Evolutionary conservation across 768 basidiomycete genomes (phyloP), one percentile per base, ranked within the genome.

Genomic region (Auricularia sp.): DNA sequence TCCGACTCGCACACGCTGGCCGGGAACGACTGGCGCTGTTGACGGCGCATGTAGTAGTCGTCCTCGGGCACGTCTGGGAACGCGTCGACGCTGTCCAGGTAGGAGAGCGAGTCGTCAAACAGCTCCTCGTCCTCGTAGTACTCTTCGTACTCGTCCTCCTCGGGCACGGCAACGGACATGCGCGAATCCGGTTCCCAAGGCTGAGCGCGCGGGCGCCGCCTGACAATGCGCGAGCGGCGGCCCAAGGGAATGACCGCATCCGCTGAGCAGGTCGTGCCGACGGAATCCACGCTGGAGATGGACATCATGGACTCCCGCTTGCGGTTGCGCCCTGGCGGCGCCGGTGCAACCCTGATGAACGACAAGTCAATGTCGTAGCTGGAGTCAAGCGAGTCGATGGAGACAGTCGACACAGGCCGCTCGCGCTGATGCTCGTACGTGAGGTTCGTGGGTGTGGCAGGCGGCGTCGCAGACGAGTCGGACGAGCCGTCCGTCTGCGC

Each of bases 251-350:
- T 76, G 60, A 87, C 74, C 11, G 82, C 86, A 35, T 87, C 84
- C 1, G 81, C 80, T 3, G 86, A 86, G 47, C 77, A 74, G 39
- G 80, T 81, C 0, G 85, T 84, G 76, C 83, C 76, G 65, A 85
- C 72, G 0, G 86, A 85, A 34, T 80, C 79, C 61, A 87, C 73
- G 67, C 84, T 87, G 58, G 77, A 79, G 61, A 81, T 74, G 3
- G 56, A 59, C 29, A 34, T 34, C 56, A 59, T 34, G 14, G 85
- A 86, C 35, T 74, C 74, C 43, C 77, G 73, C 29, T 71, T 70
- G 16, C 44, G 33, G 54, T 39, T 33, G 29, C 56, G 18, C 5
- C 56, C 47, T 2, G 65, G 62, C 12, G 65, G 62, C 3, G 60
- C 21, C 3, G 43, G 63, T 14, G 43, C 3, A 59, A 64, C 18